Percentiles rank a stretch among this genome's conserved stretches.
Evolutionary conservation across 2,329 filamentous ascomycete species (phyloP).

Genomic region (Talaromyces islandicus): DNA sequence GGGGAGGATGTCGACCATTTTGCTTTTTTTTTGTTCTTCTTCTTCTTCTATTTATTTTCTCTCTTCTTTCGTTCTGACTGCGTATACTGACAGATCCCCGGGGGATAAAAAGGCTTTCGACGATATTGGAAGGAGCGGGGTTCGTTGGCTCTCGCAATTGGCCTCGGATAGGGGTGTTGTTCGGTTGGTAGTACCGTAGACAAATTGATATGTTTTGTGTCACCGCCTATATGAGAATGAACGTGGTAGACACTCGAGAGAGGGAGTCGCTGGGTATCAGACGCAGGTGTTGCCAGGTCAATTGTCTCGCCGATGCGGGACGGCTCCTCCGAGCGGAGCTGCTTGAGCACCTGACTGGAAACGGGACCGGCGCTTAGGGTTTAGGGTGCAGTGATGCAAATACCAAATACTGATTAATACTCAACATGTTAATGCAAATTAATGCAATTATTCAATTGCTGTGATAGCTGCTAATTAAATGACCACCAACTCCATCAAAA

Average conservation of each 20-base stretch:
- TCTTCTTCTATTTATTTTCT: not conserved
- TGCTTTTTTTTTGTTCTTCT: not conserved
- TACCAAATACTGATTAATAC: too few relatives aligned
- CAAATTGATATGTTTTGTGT: not conserved
- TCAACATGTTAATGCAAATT: not conserved
- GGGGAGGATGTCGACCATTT: conserved; percentile 45
- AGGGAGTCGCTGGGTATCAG: not conserved
- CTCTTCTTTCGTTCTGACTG: not conserved
- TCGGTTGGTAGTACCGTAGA: not conserved
- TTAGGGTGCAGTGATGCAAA: not conserved
- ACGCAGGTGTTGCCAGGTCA: not conserved
- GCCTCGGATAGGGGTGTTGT: not conserved
- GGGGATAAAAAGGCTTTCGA: not conserved
- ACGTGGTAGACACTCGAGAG: not conserved
- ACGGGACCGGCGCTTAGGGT: not conserved
- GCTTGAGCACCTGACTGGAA: not conserved
- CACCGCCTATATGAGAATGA: not conserved
- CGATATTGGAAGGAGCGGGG: not conserved
- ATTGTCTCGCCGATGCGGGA: not conserved
- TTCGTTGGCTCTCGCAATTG: not conserved
- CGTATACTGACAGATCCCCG: not conserved
- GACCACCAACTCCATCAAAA: not conserved
- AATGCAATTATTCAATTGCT: not conserved
- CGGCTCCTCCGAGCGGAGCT: not conserved
- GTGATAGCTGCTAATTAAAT: not conserved